Evolutionary conservation across 2,329 filamentous ascomycete species (phyloP), one percentile per base, ranked within the genome.

Genomic region (Dothiorella sarmentorum): DNA sequence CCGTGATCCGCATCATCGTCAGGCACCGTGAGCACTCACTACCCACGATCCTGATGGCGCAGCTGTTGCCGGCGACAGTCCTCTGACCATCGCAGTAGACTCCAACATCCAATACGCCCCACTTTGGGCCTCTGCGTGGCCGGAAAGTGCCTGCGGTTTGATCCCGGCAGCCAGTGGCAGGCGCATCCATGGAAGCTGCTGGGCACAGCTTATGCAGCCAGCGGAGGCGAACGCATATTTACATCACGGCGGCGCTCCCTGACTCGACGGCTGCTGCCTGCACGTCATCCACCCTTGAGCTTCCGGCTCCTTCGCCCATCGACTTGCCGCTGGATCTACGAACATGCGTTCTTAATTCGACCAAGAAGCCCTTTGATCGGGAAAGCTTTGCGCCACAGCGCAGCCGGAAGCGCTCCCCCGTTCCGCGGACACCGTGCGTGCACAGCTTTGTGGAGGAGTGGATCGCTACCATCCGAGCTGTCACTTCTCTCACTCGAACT

Each of bases 341-440:
- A 53, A 53, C 49, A 53, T 3, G 49, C 49, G 49, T 53, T 53
- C 49, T 29, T 35, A 15, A 40, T 53, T 40, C 31, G 47, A 37
- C 47, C 24, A 10, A 31, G 38, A n/a, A 31, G 17, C 20, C 47
- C 10, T 9, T 47, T 20, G 40, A 44, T 44, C 20, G 22, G 40
- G 43, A 51, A 31, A 37, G 10, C 49, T 29, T 53, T 24, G 33
- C 40, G 49, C 22, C 49, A n/a, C n/a, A n/a, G n/a, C n/a, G n/a
- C n/a, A n/a, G 49, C 29, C 49, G 49, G 49, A 53, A 15, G 49
- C 17, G 49, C 49, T 53, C 20, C 49, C 49, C 49, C 49, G 49
- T 29, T 53, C 49, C 49, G 49, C 49, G 49, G 22, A n/a, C 35
- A 24, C 49, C 49, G 33, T 24, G 35, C 49, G 27, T 53, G 49